Evolutionary conservation across 2,329 filamentous ascomycete genomes (phyloP).

Genomic region (Aspergillus pseudotamarii): DNA sequence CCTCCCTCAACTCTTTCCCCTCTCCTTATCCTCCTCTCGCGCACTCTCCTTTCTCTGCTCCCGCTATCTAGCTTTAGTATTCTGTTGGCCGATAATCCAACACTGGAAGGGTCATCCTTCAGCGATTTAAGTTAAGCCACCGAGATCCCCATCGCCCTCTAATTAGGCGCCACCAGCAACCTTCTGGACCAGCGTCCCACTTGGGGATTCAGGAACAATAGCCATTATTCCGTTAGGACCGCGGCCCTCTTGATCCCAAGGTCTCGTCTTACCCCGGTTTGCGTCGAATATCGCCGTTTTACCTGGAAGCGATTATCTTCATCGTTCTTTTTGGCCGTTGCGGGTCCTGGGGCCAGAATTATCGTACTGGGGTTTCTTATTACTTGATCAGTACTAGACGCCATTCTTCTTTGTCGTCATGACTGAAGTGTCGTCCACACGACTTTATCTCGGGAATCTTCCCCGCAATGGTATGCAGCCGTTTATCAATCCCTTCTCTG

Average conservation of each 20-base stretch:
- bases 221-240: conserved; percentile 6
- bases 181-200: conserved; percentile 10
- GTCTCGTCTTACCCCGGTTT: not conserved
- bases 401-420: conserved; percentile 48
- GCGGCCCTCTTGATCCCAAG: conserved; percentile 10
- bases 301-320: not conserved
- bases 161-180: conserved; percentile 11
- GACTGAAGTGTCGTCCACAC: conserved; percentile 89
- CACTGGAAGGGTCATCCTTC: not conserved
- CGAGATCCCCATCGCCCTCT: not conserved
- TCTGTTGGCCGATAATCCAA: not conserved
- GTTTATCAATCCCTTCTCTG: conserved; percentile 33
- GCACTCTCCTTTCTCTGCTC: not conserved
- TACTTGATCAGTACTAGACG: conserved; percentile 5
- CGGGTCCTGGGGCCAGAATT: conserved; percentile 7
- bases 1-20: conserved; percentile 15
- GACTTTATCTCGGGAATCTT: conserved; percentile 97
- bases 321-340: not conserved
- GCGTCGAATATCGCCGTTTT: not conserved
- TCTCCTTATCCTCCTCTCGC: conserved; percentile 11
- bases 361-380: conserved; percentile 6
- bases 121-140: conserved; percentile 4
- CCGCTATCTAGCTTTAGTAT: not conserved
- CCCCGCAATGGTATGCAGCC: conserved; percentile 82
- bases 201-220: conserved; percentile 11